Evolutionary conservation across 306 rosid species (phyloP).

Genomic region (Dalbergia cultrata): DNA sequence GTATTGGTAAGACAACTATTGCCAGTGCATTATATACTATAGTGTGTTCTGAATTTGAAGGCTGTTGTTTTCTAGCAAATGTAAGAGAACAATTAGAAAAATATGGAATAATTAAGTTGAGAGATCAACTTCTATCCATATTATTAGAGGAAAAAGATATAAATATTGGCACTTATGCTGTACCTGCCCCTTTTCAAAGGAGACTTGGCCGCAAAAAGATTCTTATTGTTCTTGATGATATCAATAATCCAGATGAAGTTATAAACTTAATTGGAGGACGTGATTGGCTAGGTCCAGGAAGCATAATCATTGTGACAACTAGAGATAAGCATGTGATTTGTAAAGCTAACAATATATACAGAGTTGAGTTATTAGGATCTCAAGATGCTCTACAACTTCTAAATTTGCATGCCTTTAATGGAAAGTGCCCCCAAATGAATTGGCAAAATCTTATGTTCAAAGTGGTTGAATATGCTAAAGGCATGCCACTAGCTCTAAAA

Average conservation of each 20-base stretch:
- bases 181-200: background rate
- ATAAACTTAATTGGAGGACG: background rate
- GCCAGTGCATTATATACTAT: background rate
- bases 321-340: background rate
- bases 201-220: background rate
- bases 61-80: background rate
- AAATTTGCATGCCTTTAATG: background rate
- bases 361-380: background rate
- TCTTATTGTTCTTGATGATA: too few relatives aligned
- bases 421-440: background rate
- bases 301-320: background rate
- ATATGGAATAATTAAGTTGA: background rate
- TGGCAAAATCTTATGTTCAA: background rate
- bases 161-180: background rate
- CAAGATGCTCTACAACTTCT: background rate
- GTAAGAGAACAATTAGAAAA: background rate
- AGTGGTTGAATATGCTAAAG: background rate
- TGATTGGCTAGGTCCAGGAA: background rate
- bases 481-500: too few relatives aligned
- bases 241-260: too few relatives aligned
- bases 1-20: background rate
- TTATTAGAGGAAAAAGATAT: background rate
- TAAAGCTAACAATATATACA: background rate
- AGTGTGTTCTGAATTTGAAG: background rate
- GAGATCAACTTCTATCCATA: background rate